Conservation (phyloP, 169 alveolate genomes). For the Cryptosporidium sp. region DNA sequence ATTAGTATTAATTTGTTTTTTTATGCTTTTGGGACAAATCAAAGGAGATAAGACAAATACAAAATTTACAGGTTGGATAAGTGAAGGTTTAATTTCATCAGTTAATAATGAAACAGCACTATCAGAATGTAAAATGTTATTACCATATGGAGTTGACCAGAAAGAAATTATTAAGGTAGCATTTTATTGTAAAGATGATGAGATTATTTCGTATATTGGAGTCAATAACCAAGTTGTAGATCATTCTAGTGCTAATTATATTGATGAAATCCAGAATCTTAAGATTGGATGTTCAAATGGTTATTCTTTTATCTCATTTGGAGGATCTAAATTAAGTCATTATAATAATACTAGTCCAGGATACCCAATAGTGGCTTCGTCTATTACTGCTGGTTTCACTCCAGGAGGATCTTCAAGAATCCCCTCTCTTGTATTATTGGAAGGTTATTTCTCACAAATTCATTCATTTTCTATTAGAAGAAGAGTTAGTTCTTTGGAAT, state of each 20-base stretch:
- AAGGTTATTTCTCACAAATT: slow-evolving; percentile 35
- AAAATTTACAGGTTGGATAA: slow-evolving; percentile 57
- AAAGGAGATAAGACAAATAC: slow-evolving; percentile 8
- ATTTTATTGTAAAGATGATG: slow-evolving; percentile 25
- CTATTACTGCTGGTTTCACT: slow-evolving; percentile 48
- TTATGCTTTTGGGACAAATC: background rate
- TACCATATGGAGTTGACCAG: slow-evolving; percentile 16
- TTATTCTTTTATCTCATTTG: slow-evolving; percentile 48
- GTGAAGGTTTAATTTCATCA: slow-evolving; percentile 36
- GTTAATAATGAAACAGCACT: slow-evolving; percentile 39
- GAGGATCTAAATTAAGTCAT: slow-evolving; percentile 57
- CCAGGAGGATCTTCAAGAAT: slow-evolving; percentile 3
- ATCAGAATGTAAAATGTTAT: slow-evolving; percentile 32
- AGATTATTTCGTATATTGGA: slow-evolving; percentile 50
- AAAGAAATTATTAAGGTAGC: slow-evolving; percentile 32
- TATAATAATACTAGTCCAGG: slow-evolving; percentile 49
- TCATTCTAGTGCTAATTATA: slow-evolving; percentile 23
- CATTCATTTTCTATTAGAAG: slow-evolving; percentile 43
- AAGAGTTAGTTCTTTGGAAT: slow-evolving; percentile 35
- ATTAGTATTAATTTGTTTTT: background rate
- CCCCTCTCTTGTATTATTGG: slow-evolving; percentile 56
- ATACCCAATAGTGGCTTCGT: slow-evolving; percentile 27
- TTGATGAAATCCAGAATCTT: slow-evolving; percentile 43
- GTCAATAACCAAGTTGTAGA: slow-evolving; percentile 20
- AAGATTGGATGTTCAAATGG: slow-evolving; percentile 68